Evolutionary conservation across 768 basidiomycete genomes (phyloP), one percentile per base, ranked within the genome.

Genomic region (Calocybe indica): DNA sequence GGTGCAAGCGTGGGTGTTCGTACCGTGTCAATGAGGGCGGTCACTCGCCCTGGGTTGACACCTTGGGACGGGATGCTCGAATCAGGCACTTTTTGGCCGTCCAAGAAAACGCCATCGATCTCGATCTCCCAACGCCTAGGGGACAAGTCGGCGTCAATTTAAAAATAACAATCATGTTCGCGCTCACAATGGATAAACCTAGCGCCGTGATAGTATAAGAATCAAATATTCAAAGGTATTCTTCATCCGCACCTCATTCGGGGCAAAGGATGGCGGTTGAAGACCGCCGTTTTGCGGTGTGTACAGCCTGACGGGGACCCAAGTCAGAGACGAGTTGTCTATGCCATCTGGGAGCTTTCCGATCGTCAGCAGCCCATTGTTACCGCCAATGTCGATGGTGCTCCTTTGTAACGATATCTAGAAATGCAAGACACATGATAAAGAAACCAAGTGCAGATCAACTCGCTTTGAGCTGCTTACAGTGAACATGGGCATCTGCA

Each of bases 1-100:
- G 14, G n/a, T 45, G 37, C 45, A 3, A 29, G 43, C 33, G 45
- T 30, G 31, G 35, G 6, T 41, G 5, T 30, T 10, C 22, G 51
- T 51, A 84, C 84, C 10, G 85, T 84, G 55, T 87, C 85, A 31
- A 87, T 69, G 40, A 87, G 65, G 0, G 81, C 83, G 0, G 83
- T 80, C 13, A 80, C 66, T 10, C 63, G 54, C 3, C 50, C 55
- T 1, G 66, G 55, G 43, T 64, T 56, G 7, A 71, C 66, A 41
- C 60, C 68, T 10, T 40, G 52, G 0, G 69, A 57, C 8, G 76
- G 68, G 42, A 84, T 71, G 1, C 68, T 67, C 5, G 83, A 84
- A 11, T 73, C 72, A 0, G 74, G 58, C 7, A 87, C 60, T 55
- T 68, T 69, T 48, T 72, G 52, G 11, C 80, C 83, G 52, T 87